A percentile compares a stretch with the other conserved stretches of the same genome.
These are phyloP conservation scores for Vaucheria bursata DNA, from an alignment of 352 stramenopile genomes.

Conservation along the genomic window DNA sequence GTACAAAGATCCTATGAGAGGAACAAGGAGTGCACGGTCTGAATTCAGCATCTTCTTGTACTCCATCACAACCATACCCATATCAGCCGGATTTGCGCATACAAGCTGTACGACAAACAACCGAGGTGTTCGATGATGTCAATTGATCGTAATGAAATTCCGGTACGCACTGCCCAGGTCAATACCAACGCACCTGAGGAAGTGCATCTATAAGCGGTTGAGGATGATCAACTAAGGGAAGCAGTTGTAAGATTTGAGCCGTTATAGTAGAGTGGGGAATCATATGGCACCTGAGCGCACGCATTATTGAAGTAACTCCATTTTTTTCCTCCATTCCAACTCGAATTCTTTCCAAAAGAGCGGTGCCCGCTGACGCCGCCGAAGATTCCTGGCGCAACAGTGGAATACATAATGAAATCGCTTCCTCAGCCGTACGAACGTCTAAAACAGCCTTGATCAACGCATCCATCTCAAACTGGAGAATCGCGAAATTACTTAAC, in stretches of 20 bases:
- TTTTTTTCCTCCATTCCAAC: conserved; percentile 27
- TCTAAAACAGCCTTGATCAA: neutral
- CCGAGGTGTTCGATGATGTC: no score
- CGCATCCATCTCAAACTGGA: no score
- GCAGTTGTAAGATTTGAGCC: conserved; percentile 28
- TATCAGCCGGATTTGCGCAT: conserved; percentile 12
- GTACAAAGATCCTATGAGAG: conserved; percentile 35
- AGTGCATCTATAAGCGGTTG: conserved; percentile 16
- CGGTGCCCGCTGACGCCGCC: conserved; percentile 26
- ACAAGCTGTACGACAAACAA: no score
- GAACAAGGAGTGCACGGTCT: conserved; percentile 37
- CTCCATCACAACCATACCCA: conserved; percentile 24
- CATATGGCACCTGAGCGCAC: neutral
- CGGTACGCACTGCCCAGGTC: no score
- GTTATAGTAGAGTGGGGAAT: neutral
- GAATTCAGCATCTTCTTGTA: conserved; percentile 29
- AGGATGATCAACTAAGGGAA: conserved; percentile 16
- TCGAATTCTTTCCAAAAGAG: conserved; percentile 27
- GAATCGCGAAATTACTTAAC: no score
- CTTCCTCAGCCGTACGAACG: neutral
- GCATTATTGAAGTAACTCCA: neutral
- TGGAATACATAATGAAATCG: neutral
- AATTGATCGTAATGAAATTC: no score
- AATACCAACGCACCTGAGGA: conserved; percentile 22
- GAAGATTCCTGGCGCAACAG: conserved; percentile 25